phyloP scores from a whole-genome alignment of 73 alveolate genomes.

The Paramecium primaurelia region DNA sequence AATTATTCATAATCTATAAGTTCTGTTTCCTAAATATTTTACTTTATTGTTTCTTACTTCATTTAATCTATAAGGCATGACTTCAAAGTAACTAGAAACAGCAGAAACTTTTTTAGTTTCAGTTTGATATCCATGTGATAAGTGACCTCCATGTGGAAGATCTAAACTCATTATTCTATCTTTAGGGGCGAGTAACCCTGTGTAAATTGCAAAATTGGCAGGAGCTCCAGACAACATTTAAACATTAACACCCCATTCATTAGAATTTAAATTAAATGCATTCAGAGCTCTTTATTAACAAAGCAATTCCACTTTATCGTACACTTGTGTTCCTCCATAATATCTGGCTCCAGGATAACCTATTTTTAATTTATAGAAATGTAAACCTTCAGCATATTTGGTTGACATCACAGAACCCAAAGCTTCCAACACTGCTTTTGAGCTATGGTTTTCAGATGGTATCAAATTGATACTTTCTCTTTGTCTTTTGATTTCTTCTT shows the following conservation, averaged over 20 bases:
- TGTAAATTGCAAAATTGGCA: slow-evolving; percentile 92
- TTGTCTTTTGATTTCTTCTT: slow-evolving; percentile 80
- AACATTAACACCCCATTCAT: slow-evolving; percentile 95
- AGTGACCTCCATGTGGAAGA: slow-evolving; percentile 97
- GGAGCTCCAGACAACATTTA: slow-evolving; percentile 96
- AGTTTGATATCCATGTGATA: slow-evolving; percentile 94
- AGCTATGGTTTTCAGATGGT: slow-evolving; percentile 88
- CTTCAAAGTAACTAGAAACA: slow-evolving; percentile 85
- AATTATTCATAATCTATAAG: slow-evolving; percentile 88
- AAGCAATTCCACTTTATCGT: slow-evolving; percentile 84
- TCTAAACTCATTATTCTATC: slow-evolving; percentile 87
- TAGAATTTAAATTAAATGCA: slow-evolving; percentile 82
- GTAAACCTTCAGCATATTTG: slow-evolving; percentile 92
- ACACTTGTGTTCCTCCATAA: slow-evolving; percentile 92
- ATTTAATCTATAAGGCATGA: slow-evolving; percentile 83
- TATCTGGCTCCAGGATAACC: slow-evolving; percentile 88
- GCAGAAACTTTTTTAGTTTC: slow-evolving; percentile 86
- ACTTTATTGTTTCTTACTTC: slow-evolving; percentile 42
- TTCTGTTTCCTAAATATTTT: slow-evolving; percentile 68
- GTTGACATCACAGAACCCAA: slow-evolving; percentile 92
- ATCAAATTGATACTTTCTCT: slow-evolving; percentile 81
- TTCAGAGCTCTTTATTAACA: slow-evolving; percentile 87
- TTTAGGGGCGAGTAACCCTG: slow-evolving; percentile 88
- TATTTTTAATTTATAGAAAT: not conserved
- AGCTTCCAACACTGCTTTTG: slow-evolving; percentile 83